Conservation (phyloP, 176 grass and related monocot species). For the Ananas comosus region DNA sequence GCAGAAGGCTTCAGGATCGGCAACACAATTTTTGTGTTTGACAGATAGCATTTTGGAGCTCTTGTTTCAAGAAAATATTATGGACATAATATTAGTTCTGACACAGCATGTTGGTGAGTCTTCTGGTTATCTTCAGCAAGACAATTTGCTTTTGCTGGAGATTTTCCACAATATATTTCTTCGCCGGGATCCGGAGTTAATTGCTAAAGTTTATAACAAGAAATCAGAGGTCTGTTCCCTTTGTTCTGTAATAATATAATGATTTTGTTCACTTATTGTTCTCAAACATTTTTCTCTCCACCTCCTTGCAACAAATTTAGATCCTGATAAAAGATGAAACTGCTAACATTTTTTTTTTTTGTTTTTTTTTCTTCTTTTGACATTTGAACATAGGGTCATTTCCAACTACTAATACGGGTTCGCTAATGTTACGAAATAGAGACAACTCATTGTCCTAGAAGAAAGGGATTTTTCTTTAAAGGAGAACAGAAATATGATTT, state of each 20-base stretch:
- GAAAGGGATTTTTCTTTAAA: too few relatives aligned
- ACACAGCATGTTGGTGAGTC: constrained; percentile 76
- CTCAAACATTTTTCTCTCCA: neutral
- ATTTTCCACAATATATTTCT: constrained; percentile 80
- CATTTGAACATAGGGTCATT: too few relatives aligned
- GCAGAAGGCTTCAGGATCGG: constrained; percentile 72
- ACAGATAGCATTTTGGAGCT: constrained; percentile 72
- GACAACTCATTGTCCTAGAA: too few relatives aligned
- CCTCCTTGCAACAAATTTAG: too few relatives aligned
- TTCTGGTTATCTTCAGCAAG: constrained; percentile 72
- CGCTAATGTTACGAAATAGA: too few relatives aligned
- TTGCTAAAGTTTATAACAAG: constrained; percentile 46
- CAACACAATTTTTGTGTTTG: constrained; percentile 60
- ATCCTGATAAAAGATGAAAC: too few relatives aligned
- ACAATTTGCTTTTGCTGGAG: constrained; percentile 90
- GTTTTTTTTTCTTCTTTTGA: too few relatives aligned
- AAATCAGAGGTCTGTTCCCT: constrained; percentile 48
- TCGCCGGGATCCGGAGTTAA: constrained; percentile 66
- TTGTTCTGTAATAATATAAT: constrained; percentile 13
- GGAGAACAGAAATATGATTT: too few relatives aligned
- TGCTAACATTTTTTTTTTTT: too few relatives aligned
- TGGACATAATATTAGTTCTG: constrained; percentile 92
- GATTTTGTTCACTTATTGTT: constrained; percentile 7
- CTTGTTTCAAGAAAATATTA: constrained; percentile 89
- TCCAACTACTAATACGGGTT: too few relatives aligned